A percentile compares a stretch with the other conserved stretches of the same genome.
phyloP scores from a whole-genome alignment of 148 eudicot species.

The Silene conica region DNA sequence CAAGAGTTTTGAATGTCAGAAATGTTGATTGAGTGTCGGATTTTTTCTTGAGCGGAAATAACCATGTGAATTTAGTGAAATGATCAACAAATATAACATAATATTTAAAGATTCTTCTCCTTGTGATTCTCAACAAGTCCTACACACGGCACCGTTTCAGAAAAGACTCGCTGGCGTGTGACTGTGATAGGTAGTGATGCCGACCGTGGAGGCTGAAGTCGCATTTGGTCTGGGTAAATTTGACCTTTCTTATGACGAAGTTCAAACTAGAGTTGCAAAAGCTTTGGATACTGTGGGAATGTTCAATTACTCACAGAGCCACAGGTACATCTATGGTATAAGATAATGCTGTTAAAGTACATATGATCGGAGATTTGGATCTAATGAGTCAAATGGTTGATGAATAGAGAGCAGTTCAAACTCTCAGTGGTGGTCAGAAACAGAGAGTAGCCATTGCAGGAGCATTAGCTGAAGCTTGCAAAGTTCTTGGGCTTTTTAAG shows the following conservation, averaged over 20 bases:
- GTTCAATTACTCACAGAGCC: conserved; percentile 63
- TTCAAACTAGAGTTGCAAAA: conserved; percentile 48
- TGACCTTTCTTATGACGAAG: conserved; percentile 55
- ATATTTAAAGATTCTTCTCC: no score
- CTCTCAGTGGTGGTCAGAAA: conserved; percentile 98
- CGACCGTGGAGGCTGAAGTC: conserved; percentile 96
- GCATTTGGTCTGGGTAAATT: conserved; percentile 90
- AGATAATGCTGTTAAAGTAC: neutral
- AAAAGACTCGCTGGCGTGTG: neutral
- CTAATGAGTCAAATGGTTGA: conserved; percentile 5
- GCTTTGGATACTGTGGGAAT: conserved; percentile 86
- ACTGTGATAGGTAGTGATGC: conserved; percentile 73
- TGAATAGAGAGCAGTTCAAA: conserved; percentile 86
- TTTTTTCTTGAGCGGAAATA: no score
- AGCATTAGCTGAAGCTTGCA: conserved; percentile 90
- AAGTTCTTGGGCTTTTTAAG: no score
- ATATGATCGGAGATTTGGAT: neutral
- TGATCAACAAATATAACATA: no score
- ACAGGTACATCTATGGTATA: conserved; percentile 39
- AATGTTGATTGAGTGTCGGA: no score
- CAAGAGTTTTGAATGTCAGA: no score
- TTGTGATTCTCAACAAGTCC: no score
- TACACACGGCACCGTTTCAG: neutral
- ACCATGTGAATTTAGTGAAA: no score
- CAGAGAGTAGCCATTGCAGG: conserved; percentile 98